A percentile compares a stretch with the other conserved stretches of the same genome.
phyloP scores from a whole-genome alignment of 208 protist species.

The Leishmania turanica region DNA sequence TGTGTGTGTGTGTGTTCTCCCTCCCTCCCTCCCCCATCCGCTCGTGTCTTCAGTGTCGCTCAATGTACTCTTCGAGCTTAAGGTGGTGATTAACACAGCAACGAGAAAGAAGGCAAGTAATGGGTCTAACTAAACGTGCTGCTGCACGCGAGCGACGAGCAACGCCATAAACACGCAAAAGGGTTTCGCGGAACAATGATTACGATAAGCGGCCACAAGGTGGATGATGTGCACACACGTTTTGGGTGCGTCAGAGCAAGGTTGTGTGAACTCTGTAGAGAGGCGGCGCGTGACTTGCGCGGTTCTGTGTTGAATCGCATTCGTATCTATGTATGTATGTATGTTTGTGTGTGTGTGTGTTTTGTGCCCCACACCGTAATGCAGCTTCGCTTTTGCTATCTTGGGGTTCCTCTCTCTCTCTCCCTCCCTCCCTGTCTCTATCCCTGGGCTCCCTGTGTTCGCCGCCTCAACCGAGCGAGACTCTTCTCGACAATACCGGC shows the following conservation, averaged over 20 bases:
- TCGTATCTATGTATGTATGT: not conserved
- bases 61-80: not conserved
- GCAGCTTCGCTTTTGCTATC: not conserved
- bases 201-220: not conserved
- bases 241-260: not conserved
- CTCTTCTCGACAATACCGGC: constrained; percentile 43
- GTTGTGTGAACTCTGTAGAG: not conserved
- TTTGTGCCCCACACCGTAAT: not conserved
- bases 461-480: not conserved
- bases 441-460: not conserved
- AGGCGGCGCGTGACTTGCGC: not conserved
- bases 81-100: not conserved
- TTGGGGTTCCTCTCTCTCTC: not conserved
- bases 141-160: not conserved
- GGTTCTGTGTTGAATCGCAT: not conserved
- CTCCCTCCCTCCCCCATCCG: too few relatives aligned
- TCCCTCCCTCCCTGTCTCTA: not conserved
- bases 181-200: too few relatives aligned
- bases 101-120: not conserved
- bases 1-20: too few relatives aligned
- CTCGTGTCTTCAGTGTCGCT: not conserved
- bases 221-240: not conserved
- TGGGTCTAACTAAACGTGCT: not conserved
- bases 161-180: not conserved
- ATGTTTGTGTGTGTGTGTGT: too few relatives aligned